Conservation (phyloP, 2,329 filamentous ascomycete species). For the Cercospora sp. region DNA sequence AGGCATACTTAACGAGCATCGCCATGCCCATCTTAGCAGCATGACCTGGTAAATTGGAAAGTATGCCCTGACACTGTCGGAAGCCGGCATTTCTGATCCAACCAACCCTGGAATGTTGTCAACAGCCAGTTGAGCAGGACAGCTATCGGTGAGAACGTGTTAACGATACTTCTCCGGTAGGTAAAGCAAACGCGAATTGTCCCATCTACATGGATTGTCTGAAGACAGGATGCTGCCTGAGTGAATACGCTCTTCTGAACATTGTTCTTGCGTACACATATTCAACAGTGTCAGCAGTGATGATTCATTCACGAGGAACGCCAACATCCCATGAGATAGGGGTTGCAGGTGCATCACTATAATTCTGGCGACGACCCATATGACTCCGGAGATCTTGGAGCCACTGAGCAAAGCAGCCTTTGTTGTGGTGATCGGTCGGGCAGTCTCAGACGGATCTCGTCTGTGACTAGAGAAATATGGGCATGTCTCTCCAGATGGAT, state of each 20-base stretch:
- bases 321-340: neutral
- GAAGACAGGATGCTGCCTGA: neutral
- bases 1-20: neutral
- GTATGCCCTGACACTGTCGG: neutral
- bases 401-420: neutral
- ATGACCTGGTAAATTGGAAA: neutral
- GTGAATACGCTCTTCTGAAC: neutral
- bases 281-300: neutral
- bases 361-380: neutral
- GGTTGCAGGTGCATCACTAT: neutral
- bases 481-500: neutral
- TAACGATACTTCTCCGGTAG: neutral
- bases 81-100: neutral
- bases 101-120: no score
- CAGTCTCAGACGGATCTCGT: neutral
- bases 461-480: neutral
- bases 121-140: neutral
- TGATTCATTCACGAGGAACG: neutral
- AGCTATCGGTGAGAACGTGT: neutral
- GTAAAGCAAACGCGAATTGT: neutral
- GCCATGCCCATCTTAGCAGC: neutral
- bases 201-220: neutral
- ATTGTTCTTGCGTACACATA: neutral
- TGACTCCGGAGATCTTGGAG: neutral
- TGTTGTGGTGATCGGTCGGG: neutral